Conservation (phyloP, 805 yeast genomes). For the Yamadazyma laniorum region DNA sequence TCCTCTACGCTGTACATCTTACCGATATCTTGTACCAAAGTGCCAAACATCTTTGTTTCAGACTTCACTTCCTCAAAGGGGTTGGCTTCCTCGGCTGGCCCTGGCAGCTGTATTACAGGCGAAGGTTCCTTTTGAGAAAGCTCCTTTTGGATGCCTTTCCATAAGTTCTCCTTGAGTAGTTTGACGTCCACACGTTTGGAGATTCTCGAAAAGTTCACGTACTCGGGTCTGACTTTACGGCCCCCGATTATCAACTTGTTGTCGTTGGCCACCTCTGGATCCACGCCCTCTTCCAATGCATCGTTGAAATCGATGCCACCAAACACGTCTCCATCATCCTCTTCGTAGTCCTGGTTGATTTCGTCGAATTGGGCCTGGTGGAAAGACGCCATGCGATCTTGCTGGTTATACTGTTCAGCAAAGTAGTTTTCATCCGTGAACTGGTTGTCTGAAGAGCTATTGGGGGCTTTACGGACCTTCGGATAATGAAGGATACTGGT, state of each 20-base stretch:
- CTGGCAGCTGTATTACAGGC: neutral
- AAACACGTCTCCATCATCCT: slow-evolving; percentile 30
- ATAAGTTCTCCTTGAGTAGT: slow-evolving; percentile 39
- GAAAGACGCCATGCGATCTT: slow-evolving; percentile 37
- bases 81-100: slow-evolving; percentile 2
- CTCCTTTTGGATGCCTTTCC: slow-evolving; percentile 32
- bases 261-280: slow-evolving; percentile 5
- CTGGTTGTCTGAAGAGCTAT: slow-evolving; percentile 3
- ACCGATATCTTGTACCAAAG: slow-evolving; percentile 34
- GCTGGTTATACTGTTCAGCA: slow-evolving; percentile 60
- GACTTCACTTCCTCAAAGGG: slow-evolving; percentile 13
- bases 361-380: slow-evolving; percentile 44
- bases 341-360: slow-evolving; percentile 33
- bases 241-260: slow-evolving; percentile 13
- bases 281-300: slow-evolving; percentile 15
- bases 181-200: slow-evolving; percentile 44
- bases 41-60: slow-evolving; percentile 37
- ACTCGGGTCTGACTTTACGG: slow-evolving; percentile 33
- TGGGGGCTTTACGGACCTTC: slow-evolving; percentile 10
- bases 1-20: slow-evolving; percentile 36
- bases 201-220: slow-evolving; percentile 41
- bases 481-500: slow-evolving; percentile 17
- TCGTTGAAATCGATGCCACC: slow-evolving; percentile 45
- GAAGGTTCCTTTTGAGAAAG: slow-evolving; percentile 1
- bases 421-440: slow-evolving; percentile 68